Conservation (phyloP, 2,329 filamentous ascomycete species). For the Escovopsis weberi region DNA sequence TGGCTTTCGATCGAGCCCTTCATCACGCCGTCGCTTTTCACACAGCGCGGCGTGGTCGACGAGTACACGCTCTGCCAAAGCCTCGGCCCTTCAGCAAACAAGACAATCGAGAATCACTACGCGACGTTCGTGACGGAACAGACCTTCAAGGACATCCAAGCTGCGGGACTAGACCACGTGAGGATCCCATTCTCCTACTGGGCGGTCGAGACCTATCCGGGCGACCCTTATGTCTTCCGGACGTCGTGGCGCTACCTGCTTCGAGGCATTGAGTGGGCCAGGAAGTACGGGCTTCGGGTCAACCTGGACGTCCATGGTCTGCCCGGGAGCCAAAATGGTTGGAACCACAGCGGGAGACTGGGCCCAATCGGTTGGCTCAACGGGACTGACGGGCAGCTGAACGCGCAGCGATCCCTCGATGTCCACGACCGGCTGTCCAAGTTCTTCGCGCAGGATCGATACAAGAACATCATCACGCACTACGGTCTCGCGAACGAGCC, state of each 20-base stretch:
- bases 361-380: slow-evolving; percentile 79
- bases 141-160: slow-evolving; percentile 71
- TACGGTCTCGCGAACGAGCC: slow-evolving; percentile 95
- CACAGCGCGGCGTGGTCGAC: slow-evolving; percentile 56
- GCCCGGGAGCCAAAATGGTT: slow-evolving; percentile 89
- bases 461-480: slow-evolving; percentile 81
- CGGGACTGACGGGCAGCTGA: slow-evolving; percentile 67
- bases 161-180: slow-evolving; percentile 89
- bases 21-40: slow-evolving; percentile 85
- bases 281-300: slow-evolving; percentile 80
- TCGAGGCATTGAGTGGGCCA: slow-evolving; percentile 82
- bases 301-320: slow-evolving; percentile 89
- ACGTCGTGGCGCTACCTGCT: slow-evolving; percentile 90
- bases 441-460: slow-evolving; percentile 89
- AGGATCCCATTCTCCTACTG: slow-evolving; percentile 93
- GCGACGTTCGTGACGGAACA: slow-evolving; percentile 73
- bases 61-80: slow-evolving; percentile 68
- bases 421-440: slow-evolving; percentile 74
- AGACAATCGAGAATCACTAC: slow-evolving; percentile 80
- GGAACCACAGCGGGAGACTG: slow-evolving; percentile 86
- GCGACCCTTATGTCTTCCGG: slow-evolving; percentile 75
- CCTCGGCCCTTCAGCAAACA: slow-evolving; percentile 51
- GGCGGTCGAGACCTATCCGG: slow-evolving; percentile 74
- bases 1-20: slow-evolving; percentile 93
- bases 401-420: slow-evolving; percentile 69